phyloP scores from a whole-genome alignment of 257 asterid species.

The Catharanthus roseus region DNA sequence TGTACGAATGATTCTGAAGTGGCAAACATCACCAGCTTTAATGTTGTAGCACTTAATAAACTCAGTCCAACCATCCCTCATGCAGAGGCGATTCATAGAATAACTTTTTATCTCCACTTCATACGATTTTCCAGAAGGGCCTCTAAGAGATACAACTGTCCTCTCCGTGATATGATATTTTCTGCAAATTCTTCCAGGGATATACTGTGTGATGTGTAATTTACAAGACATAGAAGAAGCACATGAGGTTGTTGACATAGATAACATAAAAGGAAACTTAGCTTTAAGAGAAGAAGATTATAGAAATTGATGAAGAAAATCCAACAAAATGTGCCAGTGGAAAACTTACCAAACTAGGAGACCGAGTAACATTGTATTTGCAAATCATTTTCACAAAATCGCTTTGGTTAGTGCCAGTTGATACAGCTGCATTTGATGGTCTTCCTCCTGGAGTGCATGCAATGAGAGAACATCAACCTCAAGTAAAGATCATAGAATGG shows the following conservation, averaged over 20 bases:
- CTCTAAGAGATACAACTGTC: slow-evolving; percentile 8
- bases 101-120: neutral
- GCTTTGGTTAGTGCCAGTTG: neutral
- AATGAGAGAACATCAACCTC: neutral
- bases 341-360: slow-evolving; percentile 21
- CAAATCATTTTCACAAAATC: slow-evolving; percentile 10
- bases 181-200: slow-evolving; percentile 20
- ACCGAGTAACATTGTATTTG: neutral
- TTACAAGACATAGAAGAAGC: neutral
- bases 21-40: slow-evolving; percentile 11
- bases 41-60: neutral
- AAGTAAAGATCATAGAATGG: neutral
- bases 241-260: neutral
- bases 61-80: neutral
- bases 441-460: slow-evolving; percentile 4
- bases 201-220: slow-evolving; percentile 6
- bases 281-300: neutral
- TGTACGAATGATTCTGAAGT: neutral
- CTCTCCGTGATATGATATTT: slow-evolving; percentile 9
- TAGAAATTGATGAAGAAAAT: neutral
- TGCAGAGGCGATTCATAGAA: neutral
- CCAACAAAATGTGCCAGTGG: neutral
- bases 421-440: neutral
- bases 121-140: slow-evolving; percentile 11
- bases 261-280: neutral